Evolutionary conservation across 2,329 filamentous ascomycete genomes (phyloP).

Genomic region (Penicillium paneum): DNA sequence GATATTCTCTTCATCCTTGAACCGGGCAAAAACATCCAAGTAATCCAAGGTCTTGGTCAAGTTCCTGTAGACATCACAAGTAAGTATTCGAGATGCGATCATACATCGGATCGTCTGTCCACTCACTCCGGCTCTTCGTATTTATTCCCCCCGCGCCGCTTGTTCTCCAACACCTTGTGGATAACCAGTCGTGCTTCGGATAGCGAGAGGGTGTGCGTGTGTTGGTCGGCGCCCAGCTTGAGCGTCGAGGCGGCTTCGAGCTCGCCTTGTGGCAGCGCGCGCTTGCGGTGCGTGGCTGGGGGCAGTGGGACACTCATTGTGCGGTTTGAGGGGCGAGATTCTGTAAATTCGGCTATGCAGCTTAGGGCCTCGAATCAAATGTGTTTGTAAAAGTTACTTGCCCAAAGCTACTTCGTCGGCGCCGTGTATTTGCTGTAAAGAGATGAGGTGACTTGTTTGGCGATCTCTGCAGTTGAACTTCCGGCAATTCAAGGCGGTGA

Average conservation of each 20-base stretch:
- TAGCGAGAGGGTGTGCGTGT: constrained; percentile 85
- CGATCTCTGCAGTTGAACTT: constrained; percentile 15
- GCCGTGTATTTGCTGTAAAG: neutral
- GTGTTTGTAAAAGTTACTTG: neutral
- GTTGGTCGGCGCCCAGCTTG: constrained; percentile 87
- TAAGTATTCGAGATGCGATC: neutral
- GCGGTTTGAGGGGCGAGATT: neutral
- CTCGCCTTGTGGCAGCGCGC: constrained; percentile 53
- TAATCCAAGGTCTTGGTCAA: constrained; percentile 87
- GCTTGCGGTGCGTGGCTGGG: constrained; percentile 42
- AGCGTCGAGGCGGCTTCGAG: constrained; percentile 81
- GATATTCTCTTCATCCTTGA: constrained; percentile 92
- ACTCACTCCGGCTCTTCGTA: constrained; percentile 79
- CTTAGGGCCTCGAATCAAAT: neutral
- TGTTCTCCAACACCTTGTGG: constrained; percentile 79
- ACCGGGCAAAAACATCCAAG: constrained; percentile 89
- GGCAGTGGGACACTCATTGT: constrained; percentile 36
- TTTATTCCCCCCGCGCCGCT: constrained; percentile 74
- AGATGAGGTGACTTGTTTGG: neutral
- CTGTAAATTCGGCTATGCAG: neutral
- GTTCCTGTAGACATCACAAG: constrained; percentile 46
- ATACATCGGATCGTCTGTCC: neutral
- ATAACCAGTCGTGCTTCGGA: constrained; percentile 91
- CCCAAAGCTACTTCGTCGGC: neutral
- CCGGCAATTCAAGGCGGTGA: constrained; percentile 27